Conservation (phyloP, 768 basidiomycete genomes). For the Cystobasidium onofrii region DNA sequence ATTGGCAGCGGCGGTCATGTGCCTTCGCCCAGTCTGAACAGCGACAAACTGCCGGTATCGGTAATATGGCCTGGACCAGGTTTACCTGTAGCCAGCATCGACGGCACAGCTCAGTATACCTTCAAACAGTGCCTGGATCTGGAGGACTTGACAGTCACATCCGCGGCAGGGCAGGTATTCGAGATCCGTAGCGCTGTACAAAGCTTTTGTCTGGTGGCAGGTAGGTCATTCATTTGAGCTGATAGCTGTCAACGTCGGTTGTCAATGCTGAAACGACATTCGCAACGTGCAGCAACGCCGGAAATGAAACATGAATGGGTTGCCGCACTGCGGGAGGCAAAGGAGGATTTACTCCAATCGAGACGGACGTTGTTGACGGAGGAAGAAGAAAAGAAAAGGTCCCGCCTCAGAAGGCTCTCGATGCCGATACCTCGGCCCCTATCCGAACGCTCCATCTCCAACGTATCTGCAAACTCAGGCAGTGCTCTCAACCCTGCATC, state of each 20-base stretch:
- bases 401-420: not conserved
- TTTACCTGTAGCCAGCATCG: not conserved
- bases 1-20: not conserved
- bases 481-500: not conserved
- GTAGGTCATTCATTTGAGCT: conserved; percentile 37
- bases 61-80: conserved; percentile 9
- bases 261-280: not conserved
- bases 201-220: conserved; percentile 41
- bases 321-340: conserved; percentile 41
- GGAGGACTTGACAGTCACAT: conserved; percentile 42
- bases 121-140: conserved; percentile 39
- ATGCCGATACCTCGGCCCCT: not conserved
- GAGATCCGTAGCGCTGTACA: conserved; percentile 40
- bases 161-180: conserved; percentile 38
- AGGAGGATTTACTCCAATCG: conserved; percentile 37
- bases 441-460: not conserved
- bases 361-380: conserved; percentile 42
- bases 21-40: not conserved
- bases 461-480: not conserved
- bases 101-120: conserved; percentile 15
- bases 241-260: too few relatives aligned
- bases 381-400: conserved; percentile 15
- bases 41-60: conserved; percentile 6
- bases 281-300: conserved; percentile 26
- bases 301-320: conserved; percentile 42